A percentile compares a stretch with the other conserved stretches of the same genome.
Conservation (phyloP, 208 protist genomes). For the Plasmodiophora brassicae region DNA sequence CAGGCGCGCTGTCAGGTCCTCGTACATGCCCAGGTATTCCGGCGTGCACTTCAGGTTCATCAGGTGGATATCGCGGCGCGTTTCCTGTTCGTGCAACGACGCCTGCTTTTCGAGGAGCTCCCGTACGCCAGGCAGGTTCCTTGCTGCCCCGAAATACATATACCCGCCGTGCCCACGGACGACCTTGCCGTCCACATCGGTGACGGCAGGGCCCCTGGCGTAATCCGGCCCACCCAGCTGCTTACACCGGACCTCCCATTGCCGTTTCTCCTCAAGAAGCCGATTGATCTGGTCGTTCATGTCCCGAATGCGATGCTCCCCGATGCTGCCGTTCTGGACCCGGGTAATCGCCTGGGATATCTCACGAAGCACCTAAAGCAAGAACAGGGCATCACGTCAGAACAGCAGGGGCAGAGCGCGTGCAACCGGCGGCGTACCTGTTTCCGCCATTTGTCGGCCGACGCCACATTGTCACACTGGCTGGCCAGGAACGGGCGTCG, state of each 20-base stretch:
- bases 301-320: conserved; percentile 72
- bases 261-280: conserved; percentile 68
- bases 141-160: conserved; percentile 74
- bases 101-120: conserved; percentile 63
- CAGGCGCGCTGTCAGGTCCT: too few relatives aligned
- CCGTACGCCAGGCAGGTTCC: conserved; percentile 70
- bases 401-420: background rate
- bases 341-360: conserved; percentile 63
- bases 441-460: conserved; percentile 63
- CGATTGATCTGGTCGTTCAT: conserved; percentile 82
- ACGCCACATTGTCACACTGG: conserved; percentile 57
- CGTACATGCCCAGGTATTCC: too few relatives aligned
- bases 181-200: conserved; percentile 35
- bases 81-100: too few relatives aligned
- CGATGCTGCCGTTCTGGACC: conserved; percentile 69
- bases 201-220: conserved; percentile 37
- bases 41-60: too few relatives aligned
- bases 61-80: too few relatives aligned
- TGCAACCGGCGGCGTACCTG: background rate
- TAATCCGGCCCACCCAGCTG: conserved; percentile 71
- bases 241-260: conserved; percentile 73
- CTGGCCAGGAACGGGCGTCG: conserved; percentile 60
- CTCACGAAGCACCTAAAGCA: conserved; percentile 62
- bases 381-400: background rate
- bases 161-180: conserved; percentile 52